Base-by-base conservation (phyloP, 2,329 filamentous ascomycete genomes). In the Beauveria sp. region DNA sequence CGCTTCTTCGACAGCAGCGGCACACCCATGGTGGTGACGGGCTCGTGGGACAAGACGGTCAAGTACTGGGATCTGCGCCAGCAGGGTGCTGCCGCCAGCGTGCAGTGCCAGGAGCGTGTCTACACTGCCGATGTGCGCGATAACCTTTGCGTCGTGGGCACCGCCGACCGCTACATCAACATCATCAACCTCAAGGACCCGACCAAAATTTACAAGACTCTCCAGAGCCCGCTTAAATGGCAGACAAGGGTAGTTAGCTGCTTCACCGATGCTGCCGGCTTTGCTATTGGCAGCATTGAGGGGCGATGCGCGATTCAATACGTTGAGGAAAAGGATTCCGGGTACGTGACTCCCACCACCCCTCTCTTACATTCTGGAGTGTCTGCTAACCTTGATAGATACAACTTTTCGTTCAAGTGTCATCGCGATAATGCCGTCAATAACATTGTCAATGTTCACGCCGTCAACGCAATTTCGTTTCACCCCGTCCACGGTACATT, bases 371-470 rank as follows among this genome's bases (percentile, higher is more conserved):
- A 3, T 54, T 58, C 28, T 4, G 20, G 48, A 50, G 55, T 66
- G 40, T 64, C 31, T 31, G 22, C 58, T 42, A 28, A 48, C 46
- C n/a, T 40, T 12, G 7, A 2, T 66, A 88, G 87, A 69, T 89
- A 88, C 71, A 98, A 99, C 80, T 99, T 99, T 81, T 96, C 91
- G 48, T 99, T 99, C 86, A 98, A 98, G 77, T 99, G 95, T 77
- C 95, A 99, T 75, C 92, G 95, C 63, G 91, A 96, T 69, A 84
- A 86, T 5, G 85, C 89, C 1, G 78, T 86, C 62, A 85, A 84
- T 70, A 93, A 91, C 75, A 79, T 88, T 66, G 91, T 90, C 69
- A 95, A 93, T 71, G 95, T 98, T 69, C 95, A 93, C 80, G 88
- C 92, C 1, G 92, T 99, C 72, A 99, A 99, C 78, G 89, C 92